Evolutionary conservation across 1,284 basidiomycete genomes (phyloP).

Genomic region (Cutaneotrichosporon cavernicola): DNA sequence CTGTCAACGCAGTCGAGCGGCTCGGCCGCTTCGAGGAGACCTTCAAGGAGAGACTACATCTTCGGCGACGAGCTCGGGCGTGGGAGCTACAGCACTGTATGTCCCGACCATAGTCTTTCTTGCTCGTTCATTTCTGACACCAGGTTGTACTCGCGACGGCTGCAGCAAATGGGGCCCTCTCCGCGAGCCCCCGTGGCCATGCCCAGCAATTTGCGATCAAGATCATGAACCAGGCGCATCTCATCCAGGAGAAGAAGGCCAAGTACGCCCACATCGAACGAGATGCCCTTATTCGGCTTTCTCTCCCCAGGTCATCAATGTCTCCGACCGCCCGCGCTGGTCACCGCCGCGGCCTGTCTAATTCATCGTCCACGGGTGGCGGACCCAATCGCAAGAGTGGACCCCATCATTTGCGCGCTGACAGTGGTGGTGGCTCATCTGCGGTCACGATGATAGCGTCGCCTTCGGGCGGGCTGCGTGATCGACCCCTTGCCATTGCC

Average conservation of each 20-base stretch:
- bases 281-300: conserved; percentile 55
- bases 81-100: conserved; percentile 53
- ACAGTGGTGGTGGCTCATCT: background rate
- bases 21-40: conserved; percentile 27
- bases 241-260: conserved; percentile 56
- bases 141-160: conserved; percentile 14
- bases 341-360: conserved; percentile 31
- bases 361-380: conserved; percentile 36
- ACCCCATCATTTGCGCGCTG: conserved; percentile 4
- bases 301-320: conserved; percentile 36
- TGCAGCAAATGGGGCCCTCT: conserved; percentile 3
- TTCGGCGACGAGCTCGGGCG: conserved; percentile 52
- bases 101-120: background rate
- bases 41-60: conserved; percentile 43
- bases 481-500: background rate
- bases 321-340: background rate
- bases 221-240: conserved; percentile 57
- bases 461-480: conserved; percentile 9
- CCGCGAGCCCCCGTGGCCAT: conserved; percentile 4
- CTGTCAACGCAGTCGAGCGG: conserved; percentile 31
- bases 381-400: conserved; percentile 9
- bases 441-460: conserved; percentile 7
- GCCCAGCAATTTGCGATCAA: conserved; percentile 55
- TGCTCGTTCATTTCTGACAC: background rate
- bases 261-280: conserved; percentile 59